These are phyloP conservation scores for Colletotrichum endophyticum DNA, from an alignment of 2,329 filamentous ascomycete genomes.

Conservation along the genomic window DNA sequence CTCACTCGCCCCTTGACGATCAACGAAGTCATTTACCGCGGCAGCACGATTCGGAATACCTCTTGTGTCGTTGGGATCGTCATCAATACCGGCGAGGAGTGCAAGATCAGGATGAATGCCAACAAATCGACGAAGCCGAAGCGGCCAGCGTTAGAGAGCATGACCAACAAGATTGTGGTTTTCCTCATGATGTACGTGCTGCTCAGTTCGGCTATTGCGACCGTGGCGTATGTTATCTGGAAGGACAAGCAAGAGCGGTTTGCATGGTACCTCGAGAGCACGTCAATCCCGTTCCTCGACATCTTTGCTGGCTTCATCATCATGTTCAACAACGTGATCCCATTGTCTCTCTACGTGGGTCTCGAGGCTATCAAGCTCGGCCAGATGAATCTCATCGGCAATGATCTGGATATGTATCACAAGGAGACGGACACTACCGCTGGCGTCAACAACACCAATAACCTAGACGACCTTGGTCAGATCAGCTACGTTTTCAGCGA, in stretches of 20 bases:
- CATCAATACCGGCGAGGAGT: conserved; percentile 89
- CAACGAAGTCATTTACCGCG: conserved; percentile 84
- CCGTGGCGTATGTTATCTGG: conserved; percentile 85
- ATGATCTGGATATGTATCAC: conserved; percentile 90
- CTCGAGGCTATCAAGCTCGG: conserved; percentile 85
- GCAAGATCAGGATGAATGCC: conserved; percentile 90
- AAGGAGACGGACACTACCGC: conserved; percentile 82
- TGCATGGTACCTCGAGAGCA: conserved; percentile 77
- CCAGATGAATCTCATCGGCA: conserved; percentile 77
- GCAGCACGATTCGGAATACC: conserved; percentile 85
- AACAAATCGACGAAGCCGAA: conserved; percentile 88
- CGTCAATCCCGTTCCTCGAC: conserved; percentile 74
- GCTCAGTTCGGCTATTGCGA: conserved; percentile 78
- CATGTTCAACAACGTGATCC: conserved; percentile 96
- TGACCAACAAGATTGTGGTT: conserved; percentile 82
- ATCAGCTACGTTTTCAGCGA: conserved; percentile 91
- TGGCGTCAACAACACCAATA: conserved; percentile 89
- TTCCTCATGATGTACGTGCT: conserved; percentile 82
- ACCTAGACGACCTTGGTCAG: conserved; percentile 91
- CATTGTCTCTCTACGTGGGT: conserved; percentile 87
- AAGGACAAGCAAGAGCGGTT: conserved; percentile 66
- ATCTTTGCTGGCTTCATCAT: conserved; percentile 91
- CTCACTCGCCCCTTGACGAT: conserved; percentile 74
- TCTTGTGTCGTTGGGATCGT: conserved; percentile 74
- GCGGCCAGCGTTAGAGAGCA: conserved; percentile 74